These are phyloP conservation scores for Sporothrix inflata DNA, from an alignment of 2,329 filamentous ascomycete species.

Conservation along the genomic window DNA sequence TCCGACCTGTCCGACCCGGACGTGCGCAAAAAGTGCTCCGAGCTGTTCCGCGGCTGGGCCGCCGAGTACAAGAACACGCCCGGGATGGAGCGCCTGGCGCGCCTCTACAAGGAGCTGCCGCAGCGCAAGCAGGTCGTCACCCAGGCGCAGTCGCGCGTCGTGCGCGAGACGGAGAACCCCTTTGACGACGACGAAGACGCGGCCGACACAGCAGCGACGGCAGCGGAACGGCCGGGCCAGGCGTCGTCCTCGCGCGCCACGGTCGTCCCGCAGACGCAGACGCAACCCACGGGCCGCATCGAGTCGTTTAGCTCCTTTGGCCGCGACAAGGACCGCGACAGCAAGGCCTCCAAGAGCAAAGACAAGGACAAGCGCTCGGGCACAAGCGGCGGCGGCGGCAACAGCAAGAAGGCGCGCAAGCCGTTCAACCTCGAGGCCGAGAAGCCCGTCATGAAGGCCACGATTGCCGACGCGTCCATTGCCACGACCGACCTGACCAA, in stretches of 20 bases:
- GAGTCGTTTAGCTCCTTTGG: constrained; percentile 50
- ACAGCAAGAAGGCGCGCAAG: constrained; percentile 61
- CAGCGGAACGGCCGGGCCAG: constrained; percentile 27
- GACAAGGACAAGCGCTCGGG: constrained; percentile 48
- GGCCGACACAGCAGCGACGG: constrained; percentile 37
- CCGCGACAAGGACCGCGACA: constrained; percentile 6
- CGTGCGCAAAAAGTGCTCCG: constrained; percentile 86
- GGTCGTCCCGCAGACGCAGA: constrained; percentile 24
- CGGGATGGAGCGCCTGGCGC: constrained; percentile 79
- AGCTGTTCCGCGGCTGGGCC: constrained; percentile 86
- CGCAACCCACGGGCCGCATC: constrained; percentile 38
- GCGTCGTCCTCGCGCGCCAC: constrained; percentile 34
- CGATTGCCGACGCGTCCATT: constrained; percentile 88
- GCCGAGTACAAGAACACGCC: constrained; percentile 77
- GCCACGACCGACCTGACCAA: constrained; percentile 91
- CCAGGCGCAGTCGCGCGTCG: constrained; percentile 79
- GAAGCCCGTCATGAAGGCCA: constrained; percentile 81
- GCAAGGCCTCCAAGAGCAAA: constrained; percentile 40
- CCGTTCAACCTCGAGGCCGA: constrained; percentile 85
- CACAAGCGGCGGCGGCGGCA: constrained; percentile 30
- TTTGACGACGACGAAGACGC: constrained; percentile 68
- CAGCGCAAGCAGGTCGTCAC: constrained; percentile 71
- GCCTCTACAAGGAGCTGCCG: constrained; percentile 72
- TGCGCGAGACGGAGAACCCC: constrained; percentile 77
- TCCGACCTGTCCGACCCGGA: constrained; percentile 81